Base-by-base conservation (phyloP, 345 rosid species). In the Pistacia vera region DNA sequence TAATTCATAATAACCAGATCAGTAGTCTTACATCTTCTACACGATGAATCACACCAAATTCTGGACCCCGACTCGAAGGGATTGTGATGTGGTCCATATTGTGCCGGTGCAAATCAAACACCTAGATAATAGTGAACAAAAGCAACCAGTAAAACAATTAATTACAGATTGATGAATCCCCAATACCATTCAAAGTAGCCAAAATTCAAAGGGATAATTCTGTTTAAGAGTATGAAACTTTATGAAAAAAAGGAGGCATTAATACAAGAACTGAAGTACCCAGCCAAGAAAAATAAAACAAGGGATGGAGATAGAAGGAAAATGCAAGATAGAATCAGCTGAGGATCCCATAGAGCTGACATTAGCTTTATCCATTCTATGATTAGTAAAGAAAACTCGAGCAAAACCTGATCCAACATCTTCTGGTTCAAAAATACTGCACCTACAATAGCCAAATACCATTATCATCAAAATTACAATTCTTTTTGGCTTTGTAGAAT, bases 61-160 rank as follows among this genome's bases (percentile, higher is more conserved):
- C 91, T 49, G 82, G 86, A 62, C 98, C 97, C 68, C 93, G 91
- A 30, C 81, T 80, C 63, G 97, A 92, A 64, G 95, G 98, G 68
- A 97, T 82, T 59, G 93, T 88, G 55, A 97, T 92, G 61, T 97
- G 92, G 87, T 97, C 99, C 79, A 97, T 97, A 78, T 92, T 86
- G 84, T 97, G 97, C 11, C 99, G 95, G 75, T 96, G 99, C 57
- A 96, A 89, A 87, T 96, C 99, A 83, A 85, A 81, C 44, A 96
- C 87, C 99, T 96, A 85, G 64, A 85, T 63, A 69, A 76, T 48
- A 72, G 46, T 46, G 55, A 35, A 67, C 59, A 63, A 75, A 48
- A 35, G 18, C 73, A 59, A 33, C 65, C 38, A 63, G 70, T 44
- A 13, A 58, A 17, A 35, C 16, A 73, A 17, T 51, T 25, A 62